Evolutionary conservation across 208 protist genomes (phyloP), one percentile per base, ranked within the genome.

Genomic region (Jaenimonas drosophilae): DNA sequence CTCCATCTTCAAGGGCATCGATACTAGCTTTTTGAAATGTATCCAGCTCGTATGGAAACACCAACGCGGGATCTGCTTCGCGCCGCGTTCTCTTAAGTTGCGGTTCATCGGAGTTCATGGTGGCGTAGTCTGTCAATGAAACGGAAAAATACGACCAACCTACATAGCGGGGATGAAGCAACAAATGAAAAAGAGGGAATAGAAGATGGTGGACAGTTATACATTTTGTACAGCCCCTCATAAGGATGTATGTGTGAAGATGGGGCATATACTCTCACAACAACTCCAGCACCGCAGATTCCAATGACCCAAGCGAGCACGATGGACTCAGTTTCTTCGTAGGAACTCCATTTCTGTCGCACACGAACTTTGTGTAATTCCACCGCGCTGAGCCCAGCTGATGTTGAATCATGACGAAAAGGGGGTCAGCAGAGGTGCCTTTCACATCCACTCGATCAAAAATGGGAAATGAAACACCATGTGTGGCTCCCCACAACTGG

Each of bases 31-130:
- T 85, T 59, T 99, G 96, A 47, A 98, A 98, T 2, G 76, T 70
- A 69, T 98, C 96, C 7, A 98, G 71, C 53, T 87, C 81, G 41
- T 98, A 98, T 20, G 96, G 93, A 64, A 97, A 98, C 11, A 51
- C 80, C 30, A 95, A 76, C 14, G 95, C 92, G n/a, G 91, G 86
- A 26, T 76, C 55, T 5, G 49, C 52, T 62, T 93, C 85, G 28
- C 66, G 69, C 6, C 85, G 76, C 20, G 58, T 54, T 4, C 74
- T 67, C 60, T 88, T 92, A 25, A 45, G 37, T 1, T 41, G 33
- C 31, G 65, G 63, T 20, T 77, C 70, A 25, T 62, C 55, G 34
- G 29, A 41, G 0, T 39, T 40, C 33, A 54, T 21, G 16, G 54
- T 49, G 58, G 55, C 65, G 27, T 14, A 31, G 30, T 27, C 19